These are phyloP conservation scores for Elongisporangium undulatum DNA, from an alignment of 352 stramenopile species.

Conservation along the genomic window DNA sequence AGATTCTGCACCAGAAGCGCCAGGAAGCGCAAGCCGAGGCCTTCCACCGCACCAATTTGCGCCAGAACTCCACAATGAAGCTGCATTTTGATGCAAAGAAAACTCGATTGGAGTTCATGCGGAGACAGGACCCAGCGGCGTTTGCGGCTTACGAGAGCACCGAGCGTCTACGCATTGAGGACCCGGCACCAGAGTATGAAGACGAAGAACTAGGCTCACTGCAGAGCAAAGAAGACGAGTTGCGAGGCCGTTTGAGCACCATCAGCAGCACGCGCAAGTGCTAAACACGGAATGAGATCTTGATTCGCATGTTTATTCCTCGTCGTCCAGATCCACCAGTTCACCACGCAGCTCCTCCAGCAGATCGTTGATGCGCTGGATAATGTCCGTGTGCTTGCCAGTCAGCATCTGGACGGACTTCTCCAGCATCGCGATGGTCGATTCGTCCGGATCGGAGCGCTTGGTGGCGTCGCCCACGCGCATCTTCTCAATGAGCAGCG, in stretches of 20 bases:
- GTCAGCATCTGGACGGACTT: constrained; percentile 51
- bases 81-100: constrained; percentile 73
- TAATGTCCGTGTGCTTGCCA: constrained; percentile 50
- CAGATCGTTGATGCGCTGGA: constrained; percentile 77
- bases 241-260: constrained; percentile 50
- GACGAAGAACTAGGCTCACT: constrained; percentile 44
- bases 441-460: constrained; percentile 38
- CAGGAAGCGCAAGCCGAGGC: constrained; percentile 59
- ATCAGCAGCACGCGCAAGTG: constrained; percentile 23
- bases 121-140: constrained; percentile 46
- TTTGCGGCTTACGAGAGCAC: constrained; percentile 49
- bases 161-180: constrained; percentile 31
- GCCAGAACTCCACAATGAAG: constrained; percentile 72
- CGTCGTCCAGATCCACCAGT: constrained; percentile 37
- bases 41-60: constrained; percentile 43
- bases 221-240: constrained; percentile 45
- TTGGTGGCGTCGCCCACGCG: constrained; percentile 35
- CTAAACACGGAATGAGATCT: neutral
- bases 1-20: constrained; percentile 59
- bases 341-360: constrained; percentile 64
- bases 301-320: constrained; percentile 7
- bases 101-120: constrained; percentile 67
- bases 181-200: constrained; percentile 42
- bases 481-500: constrained; percentile 80
- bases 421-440: constrained; percentile 49